Percentiles rank a stretch among this genome's conserved stretches.
These are phyloP conservation scores for Cucurbita moschata DNA, from an alignment of 306 rosid species.

Conservation along the genomic window DNA sequence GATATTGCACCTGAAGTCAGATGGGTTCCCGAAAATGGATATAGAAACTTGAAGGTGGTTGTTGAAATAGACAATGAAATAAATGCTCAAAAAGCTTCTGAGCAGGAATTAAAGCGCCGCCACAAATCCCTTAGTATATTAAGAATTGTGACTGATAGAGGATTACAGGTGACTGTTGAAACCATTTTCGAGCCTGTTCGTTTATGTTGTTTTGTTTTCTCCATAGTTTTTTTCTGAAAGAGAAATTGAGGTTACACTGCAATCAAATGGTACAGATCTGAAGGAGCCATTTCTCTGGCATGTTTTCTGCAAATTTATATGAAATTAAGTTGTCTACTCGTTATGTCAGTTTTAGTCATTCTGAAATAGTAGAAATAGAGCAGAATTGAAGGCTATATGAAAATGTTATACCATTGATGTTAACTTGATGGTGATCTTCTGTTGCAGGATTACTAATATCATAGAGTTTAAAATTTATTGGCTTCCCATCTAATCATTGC, in stretches of 20 bases:
- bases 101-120: slow-evolving; percentile 60
- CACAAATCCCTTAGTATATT: slow-evolving; percentile 56
- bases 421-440: background rate
- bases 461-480: background rate
- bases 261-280: background rate
- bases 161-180: slow-evolving; percentile 52
- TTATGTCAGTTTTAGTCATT: background rate
- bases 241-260: background rate
- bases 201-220: background rate
- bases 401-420: background rate
- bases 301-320: background rate
- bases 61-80: slow-evolving; percentile 81
- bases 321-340: background rate
- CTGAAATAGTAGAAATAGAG: background rate
- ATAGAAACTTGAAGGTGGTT: slow-evolving; percentile 68
- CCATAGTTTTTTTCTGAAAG: background rate
- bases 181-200: background rate
- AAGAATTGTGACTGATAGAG: slow-evolving; percentile 70
- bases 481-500: background rate
- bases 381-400: background rate
- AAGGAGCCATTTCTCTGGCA: background rate
- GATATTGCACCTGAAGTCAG: slow-evolving; percentile 79
- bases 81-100: slow-evolving; percentile 47
- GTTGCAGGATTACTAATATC: background rate
- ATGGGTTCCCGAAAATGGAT: slow-evolving; percentile 68